These are phyloP conservation scores for Alternaria novae-zelandiae DNA, from an alignment of 2,329 filamentous ascomycete genomes.

Conservation along the genomic window DNA sequence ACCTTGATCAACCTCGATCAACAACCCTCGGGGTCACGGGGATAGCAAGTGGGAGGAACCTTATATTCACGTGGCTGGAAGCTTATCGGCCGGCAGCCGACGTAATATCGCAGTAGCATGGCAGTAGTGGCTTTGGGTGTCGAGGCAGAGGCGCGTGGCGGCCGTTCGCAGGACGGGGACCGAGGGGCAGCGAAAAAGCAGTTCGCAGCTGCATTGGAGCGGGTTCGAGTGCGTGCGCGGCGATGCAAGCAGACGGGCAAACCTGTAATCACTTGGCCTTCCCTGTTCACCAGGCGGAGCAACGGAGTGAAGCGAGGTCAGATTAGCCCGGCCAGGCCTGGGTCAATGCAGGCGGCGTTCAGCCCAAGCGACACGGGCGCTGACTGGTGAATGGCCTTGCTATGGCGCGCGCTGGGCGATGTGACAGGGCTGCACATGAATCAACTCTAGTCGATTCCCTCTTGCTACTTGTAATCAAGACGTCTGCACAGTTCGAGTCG, in stretches of 20 bases:
- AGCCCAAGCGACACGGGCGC: conserved; percentile 12
- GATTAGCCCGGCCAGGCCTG: conserved; percentile 4
- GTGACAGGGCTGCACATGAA: conserved; percentile 32
- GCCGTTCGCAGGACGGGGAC: not conserved
- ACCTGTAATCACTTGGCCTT: not conserved
- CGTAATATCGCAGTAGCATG: conserved; percentile 10
- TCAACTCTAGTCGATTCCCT: conserved; percentile 19
- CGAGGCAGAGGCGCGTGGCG: not conserved
- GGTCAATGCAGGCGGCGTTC: conserved; percentile 7
- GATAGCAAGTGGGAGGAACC: not conserved
- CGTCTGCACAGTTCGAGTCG: conserved; percentile 35
- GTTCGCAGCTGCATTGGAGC: not conserved
- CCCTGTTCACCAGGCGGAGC: conserved; percentile 3
- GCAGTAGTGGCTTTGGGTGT: conserved; percentile 3
- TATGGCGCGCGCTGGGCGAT: conserved; percentile 27
- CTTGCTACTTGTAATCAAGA: conserved; percentile 30
- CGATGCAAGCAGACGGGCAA: not conserved
- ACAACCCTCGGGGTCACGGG: not conserved
- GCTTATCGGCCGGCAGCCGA: not conserved
- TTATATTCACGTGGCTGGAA: conserved; percentile 1
- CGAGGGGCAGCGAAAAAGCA: conserved; percentile 1
- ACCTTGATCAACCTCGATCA: not conserved
- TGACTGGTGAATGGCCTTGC: conserved; percentile 33
- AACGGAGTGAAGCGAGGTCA: conserved; percentile 9
- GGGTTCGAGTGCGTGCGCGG: not conserved